Evolutionary conservation across 2,329 filamentous ascomycete species (phyloP).

Genomic region (Dactylellina drechsleri): DNA sequence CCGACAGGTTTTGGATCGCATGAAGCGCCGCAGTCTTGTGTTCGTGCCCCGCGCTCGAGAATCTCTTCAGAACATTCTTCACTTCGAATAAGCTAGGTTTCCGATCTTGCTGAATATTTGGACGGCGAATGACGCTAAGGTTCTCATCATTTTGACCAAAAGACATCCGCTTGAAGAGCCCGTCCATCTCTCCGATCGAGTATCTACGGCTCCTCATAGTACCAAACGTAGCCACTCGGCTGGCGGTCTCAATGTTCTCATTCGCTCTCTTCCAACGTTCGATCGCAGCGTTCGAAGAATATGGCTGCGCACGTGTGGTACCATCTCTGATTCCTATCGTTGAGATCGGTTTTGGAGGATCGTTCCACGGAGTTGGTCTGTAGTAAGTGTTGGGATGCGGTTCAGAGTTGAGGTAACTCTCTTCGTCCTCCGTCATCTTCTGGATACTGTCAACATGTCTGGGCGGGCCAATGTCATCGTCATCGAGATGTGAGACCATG

Average conservation of each 20-base stretch:
- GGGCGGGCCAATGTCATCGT: constrained; percentile 39
- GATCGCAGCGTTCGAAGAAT: constrained; percentile 66
- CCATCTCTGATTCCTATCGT: constrained; percentile 60
- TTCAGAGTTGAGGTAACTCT: constrained; percentile 57
- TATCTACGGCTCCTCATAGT: constrained; percentile 57
- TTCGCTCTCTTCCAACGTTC: constrained; percentile 63
- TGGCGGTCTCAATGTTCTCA: constrained; percentile 65
- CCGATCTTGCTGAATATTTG: constrained; percentile 30
- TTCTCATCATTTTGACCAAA: constrained; percentile 57
- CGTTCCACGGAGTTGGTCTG: constrained; percentile 58
- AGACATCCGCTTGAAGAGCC: constrained; percentile 57
- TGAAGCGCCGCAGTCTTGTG: constrained; percentile 48
- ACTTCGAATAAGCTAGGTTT: constrained; percentile 53
- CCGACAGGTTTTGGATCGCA: constrained; percentile 42
- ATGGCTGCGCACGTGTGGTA: constrained; percentile 62
- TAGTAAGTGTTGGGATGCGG: constrained; percentile 58
- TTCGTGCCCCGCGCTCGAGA: constrained; percentile 50
- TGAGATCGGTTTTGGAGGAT: constrained; percentile 62
- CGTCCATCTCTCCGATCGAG: constrained; percentile 58
- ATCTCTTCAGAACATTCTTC: constrained; percentile 52
- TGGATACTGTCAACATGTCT: constrained; percentile 48
- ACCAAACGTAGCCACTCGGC: constrained; percentile 60
- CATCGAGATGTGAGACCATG: constrained; percentile 36
- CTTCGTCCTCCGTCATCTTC: constrained; percentile 57
- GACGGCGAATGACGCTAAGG: constrained; percentile 37